Conservation (phyloP, 352 stramenopile genomes). For the Phytophthora nicotianae region DNA sequence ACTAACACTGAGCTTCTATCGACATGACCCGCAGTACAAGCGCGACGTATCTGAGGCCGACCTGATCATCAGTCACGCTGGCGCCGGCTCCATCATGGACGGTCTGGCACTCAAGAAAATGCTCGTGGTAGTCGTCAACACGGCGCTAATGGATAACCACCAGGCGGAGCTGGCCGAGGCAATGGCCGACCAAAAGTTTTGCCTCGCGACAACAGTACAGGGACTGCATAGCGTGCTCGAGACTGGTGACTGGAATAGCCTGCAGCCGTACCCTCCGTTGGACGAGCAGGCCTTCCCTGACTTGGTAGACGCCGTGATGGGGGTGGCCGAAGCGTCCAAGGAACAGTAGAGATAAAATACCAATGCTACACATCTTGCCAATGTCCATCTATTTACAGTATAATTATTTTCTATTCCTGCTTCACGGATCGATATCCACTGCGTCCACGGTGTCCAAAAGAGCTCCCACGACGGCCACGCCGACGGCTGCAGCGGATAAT, state of each 20-base stretch:
- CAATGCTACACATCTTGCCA: conserved; percentile 1
- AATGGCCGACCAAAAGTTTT: conserved; percentile 80
- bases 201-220: conserved; percentile 56
- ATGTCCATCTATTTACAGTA: background rate
- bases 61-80: conserved; percentile 95
- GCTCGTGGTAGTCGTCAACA: conserved; percentile 95
- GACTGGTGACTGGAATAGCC: conserved; percentile 41
- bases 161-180: conserved; percentile 94
- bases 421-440: conserved; percentile 18
- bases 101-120: conserved; percentile 79
- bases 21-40: conserved; percentile 91
- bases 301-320: conserved; percentile 67
- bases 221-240: conserved; percentile 41
- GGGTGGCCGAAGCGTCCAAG: conserved; percentile 22
- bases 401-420: conserved; percentile 6
- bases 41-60: conserved; percentile 91
- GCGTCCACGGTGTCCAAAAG: conserved; percentile 28
- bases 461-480: conserved; percentile 20
- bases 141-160: conserved; percentile 97
- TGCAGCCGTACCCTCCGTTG: conserved; percentile 60
- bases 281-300: conserved; percentile 71
- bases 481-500: conserved; percentile 17
- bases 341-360: conserved; percentile 18
- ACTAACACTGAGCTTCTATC: conserved; percentile 72
- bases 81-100: conserved; percentile 95